Evolutionary conservation across 2,329 filamentous ascomycete genomes (phyloP).

Genomic region (Cytospora piceicola): DNA sequence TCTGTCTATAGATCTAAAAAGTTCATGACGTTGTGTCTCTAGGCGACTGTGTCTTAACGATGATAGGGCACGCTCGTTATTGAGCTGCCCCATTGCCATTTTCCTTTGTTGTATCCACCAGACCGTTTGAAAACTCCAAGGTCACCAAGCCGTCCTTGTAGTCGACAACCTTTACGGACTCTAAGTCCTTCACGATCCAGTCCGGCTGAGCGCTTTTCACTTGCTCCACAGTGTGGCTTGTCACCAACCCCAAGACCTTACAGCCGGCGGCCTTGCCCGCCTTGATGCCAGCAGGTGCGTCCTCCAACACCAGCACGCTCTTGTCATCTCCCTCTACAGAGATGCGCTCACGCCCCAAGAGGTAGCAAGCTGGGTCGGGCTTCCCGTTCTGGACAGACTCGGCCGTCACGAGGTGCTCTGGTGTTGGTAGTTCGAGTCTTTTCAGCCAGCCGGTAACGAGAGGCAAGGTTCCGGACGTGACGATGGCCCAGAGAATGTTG

Average conservation of each 20-base stretch:
- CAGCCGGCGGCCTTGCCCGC: constrained; percentile 87
- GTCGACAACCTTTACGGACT: constrained; percentile 68
- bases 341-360: constrained; percentile 67
- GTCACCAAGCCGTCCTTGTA: constrained; percentile 61
- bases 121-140: constrained; percentile 69
- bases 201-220: constrained; percentile 78
- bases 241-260: constrained; percentile 81
- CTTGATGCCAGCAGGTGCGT: constrained; percentile 82
- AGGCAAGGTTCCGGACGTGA: constrained; percentile 71
- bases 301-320: constrained; percentile 77
- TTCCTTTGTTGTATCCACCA: constrained; percentile 40
- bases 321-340: constrained; percentile 52
- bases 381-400: constrained; percentile 78
- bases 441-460: constrained; percentile 75
- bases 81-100: constrained; percentile 12
- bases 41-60: neutral
- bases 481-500: constrained; percentile 81
- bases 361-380: constrained; percentile 76
- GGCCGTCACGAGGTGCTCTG: constrained; percentile 70
- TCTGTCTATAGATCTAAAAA: neutral
- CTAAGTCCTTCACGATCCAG: constrained; percentile 82
- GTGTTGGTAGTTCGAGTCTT: constrained; percentile 66
- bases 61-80: neutral
- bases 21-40: neutral
- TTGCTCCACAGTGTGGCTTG: constrained; percentile 73